Conservation (phyloP, 2,329 filamentous ascomycete genomes). For the Nothophoma quercina region DNA sequence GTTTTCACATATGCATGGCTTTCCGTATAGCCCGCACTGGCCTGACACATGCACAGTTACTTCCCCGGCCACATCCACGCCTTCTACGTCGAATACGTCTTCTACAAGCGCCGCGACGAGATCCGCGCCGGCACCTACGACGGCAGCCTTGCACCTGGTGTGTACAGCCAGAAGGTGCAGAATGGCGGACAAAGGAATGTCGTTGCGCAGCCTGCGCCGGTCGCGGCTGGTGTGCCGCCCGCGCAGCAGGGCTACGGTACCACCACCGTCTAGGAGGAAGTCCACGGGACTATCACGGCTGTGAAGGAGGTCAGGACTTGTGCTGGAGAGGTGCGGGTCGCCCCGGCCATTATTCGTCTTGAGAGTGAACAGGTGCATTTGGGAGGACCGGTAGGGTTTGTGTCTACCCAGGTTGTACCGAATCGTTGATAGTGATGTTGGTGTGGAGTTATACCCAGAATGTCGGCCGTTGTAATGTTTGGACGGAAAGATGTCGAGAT, state of each 20-base stretch:
- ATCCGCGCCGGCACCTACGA: slow-evolving; percentile 64
- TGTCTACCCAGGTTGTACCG: too few relatives aligned
- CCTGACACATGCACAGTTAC: slow-evolving; percentile 57
- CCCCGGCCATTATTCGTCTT: background rate
- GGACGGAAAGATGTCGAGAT: too few relatives aligned
- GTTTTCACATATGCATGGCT: too few relatives aligned
- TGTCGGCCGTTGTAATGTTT: background rate
- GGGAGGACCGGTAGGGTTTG: too few relatives aligned
- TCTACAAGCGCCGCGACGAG: slow-evolving; percentile 76
- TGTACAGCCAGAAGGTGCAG: slow-evolving; percentile 78
- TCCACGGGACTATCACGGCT: too few relatives aligned
- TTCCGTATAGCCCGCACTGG: too few relatives aligned
- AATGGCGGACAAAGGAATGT: slow-evolving; percentile 60
- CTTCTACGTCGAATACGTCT: slow-evolving; percentile 84
- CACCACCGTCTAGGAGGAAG: slow-evolving; percentile 3
- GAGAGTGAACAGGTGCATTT: too few relatives aligned
- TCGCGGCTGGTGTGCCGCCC: slow-evolving; percentile 2
- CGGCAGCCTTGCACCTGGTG: slow-evolving; percentile 67
- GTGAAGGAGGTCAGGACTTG: background rate
- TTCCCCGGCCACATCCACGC: slow-evolving; percentile 80
- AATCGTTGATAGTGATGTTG: too few relatives aligned
- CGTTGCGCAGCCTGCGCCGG: background rate
- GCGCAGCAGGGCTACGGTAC: slow-evolving; percentile 15
- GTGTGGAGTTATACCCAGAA: background rate
- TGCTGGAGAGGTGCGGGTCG: background rate